Percentiles rank a stretch among this genome's conserved stretches.
Evolutionary conservation across 768 basidiomycete species (phyloP).

Genomic region (Calvatia gigantea): DNA sequence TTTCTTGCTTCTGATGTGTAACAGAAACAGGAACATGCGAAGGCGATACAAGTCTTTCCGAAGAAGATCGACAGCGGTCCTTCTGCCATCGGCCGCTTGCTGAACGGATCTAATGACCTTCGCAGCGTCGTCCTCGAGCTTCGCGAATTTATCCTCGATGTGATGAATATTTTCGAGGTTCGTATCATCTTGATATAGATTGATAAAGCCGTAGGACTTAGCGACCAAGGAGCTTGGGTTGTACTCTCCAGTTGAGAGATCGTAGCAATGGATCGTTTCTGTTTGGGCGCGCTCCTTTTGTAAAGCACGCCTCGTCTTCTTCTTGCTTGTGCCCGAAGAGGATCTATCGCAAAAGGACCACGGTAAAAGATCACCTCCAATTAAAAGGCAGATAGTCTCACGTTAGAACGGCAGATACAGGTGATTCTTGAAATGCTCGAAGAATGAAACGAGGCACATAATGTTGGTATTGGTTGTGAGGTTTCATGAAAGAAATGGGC

Average conservation of each 20-base stretch:
- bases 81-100: not conserved
- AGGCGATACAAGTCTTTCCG: constrained; percentile 25
- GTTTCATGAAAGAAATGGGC: not conserved
- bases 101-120: constrained; percentile 20
- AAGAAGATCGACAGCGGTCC: constrained; percentile 17
- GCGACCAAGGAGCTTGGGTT: constrained; percentile 10
- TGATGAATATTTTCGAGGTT: constrained; percentile 20
- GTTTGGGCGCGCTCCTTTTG: constrained; percentile 6
- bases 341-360: not conserved
- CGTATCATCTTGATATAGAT: constrained; percentile 24
- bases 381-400: not conserved
- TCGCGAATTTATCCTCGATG: constrained; percentile 24
- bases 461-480: constrained; percentile 21
- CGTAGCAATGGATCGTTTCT: constrained; percentile 20
- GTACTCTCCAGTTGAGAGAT: constrained; percentile 14
- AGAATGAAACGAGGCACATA: constrained; percentile 28
- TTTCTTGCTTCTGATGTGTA: constrained; percentile 28
- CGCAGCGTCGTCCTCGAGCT: constrained; percentile 25
- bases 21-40: constrained; percentile 33
- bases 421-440: constrained; percentile 18
- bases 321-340: not conserved
- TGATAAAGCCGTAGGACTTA: constrained; percentile 18
- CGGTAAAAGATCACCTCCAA: not conserved
- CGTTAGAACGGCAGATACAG: not conserved
- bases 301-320: not conserved